Evolutionary conservation across 75 land plant species (phyloP), one percentile per base, ranked within the genome.

Genomic region (Sequoia sempervirens): DNA sequence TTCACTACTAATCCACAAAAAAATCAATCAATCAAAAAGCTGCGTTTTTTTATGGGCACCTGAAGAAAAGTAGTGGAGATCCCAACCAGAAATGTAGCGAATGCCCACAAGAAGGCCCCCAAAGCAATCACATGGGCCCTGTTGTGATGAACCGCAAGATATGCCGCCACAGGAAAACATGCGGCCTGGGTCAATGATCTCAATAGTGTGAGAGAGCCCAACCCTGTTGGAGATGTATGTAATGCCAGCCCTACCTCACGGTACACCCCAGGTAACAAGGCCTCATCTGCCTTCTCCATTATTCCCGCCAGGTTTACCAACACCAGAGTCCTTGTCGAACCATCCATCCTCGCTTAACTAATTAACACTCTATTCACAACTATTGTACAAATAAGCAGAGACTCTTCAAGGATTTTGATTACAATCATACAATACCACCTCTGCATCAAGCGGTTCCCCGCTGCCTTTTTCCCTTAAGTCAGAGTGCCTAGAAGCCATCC

Each of bases 261-360:
- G 90, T 94, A 95, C 30, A 95, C 96, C 9, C 92, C 94, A 7
- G 97, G 96, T 7, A 95, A 87, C 46, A 95, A 86, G 4, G 96
- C 89, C 86, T 92, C 97, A 85, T 95, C 97, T 45, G 97, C 97
- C 17, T 85, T 81, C 91, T 95, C 97, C 97, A 95, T 91, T 34
- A 95, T 89, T 14, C 86, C 85, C 12, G 97, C 97, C 14, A 94
- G 82, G 84, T 95, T 92, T 41, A 95, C 93, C 80, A 95, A 86
- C 0, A 92, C 28, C 85, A 95, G 84, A 17, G 96, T 95, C 85
- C 84, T 9, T 82, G 53, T 83, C 86, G 85, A 86, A 13, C 81
- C 72, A 41, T 81, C 85, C 90, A 84, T 86, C 76, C 0, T 32
- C 11, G 2, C 28, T 30, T 32, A 32, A 70, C 12, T 70, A 32